phyloP scores from a whole-genome alignment of 345 rosid genomes.

The Toxicodendron radicans region DNA sequence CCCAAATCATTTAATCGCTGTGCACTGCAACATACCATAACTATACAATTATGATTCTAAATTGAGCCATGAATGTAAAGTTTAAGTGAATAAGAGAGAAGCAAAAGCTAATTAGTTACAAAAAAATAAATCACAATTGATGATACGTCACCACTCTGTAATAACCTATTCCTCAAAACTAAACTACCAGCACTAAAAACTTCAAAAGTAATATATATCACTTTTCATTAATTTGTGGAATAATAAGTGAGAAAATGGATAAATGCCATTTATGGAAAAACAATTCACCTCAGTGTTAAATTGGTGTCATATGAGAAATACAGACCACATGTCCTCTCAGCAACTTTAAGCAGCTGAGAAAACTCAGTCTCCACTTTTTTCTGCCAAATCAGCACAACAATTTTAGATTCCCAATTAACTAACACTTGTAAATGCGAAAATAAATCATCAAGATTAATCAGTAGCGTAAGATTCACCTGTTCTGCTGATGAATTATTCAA shows the following conservation, averaged over 20 bases:
- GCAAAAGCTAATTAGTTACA: neutral
- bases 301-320: constrained; percentile 87
- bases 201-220: neutral
- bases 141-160: neutral
- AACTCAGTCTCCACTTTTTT: constrained; percentile 84
- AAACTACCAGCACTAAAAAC: neutral
- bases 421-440: constrained; percentile 10
- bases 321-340: constrained; percentile 80
- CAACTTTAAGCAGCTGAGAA: constrained; percentile 60
- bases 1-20: constrained; percentile 88
- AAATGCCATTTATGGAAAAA: neutral
- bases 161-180: neutral
- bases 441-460: neutral
- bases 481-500: constrained; percentile 66
- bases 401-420: constrained; percentile 6
- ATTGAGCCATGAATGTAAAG: neutral
- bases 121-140: constrained; percentile 9
- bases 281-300: constrained; percentile 74
- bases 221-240: too few relatives aligned
- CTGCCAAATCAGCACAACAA: constrained; percentile 41
- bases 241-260: neutral
- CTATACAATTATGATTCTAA: neutral
- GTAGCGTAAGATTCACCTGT: constrained; percentile 49
- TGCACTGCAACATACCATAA: constrained; percentile 49
- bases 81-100: neutral